Percentiles rank a stretch among this genome's conserved stretches.
Conservation (phyloP, 1,284 basidiomycete species). For the Kwoniella shivajii region DNA sequence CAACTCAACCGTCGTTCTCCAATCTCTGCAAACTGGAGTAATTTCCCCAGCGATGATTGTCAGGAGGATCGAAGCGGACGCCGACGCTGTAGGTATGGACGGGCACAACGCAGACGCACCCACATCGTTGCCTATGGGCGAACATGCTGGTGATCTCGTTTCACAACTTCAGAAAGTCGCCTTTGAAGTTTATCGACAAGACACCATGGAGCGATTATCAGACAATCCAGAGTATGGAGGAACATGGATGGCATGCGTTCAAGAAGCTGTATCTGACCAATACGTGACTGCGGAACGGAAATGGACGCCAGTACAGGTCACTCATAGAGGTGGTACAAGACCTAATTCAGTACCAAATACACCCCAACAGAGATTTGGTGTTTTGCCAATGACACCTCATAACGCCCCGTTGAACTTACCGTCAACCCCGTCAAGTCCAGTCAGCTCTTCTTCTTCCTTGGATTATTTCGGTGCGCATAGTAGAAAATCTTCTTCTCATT, state of each 20-base stretch:
- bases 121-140: conserved; percentile 67
- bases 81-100: conserved; percentile 82
- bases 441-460: conserved; percentile 32
- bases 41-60: conserved; percentile 91
- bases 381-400: conserved; percentile 54
- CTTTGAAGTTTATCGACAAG: conserved; percentile 77
- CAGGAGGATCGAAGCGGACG: conserved; percentile 88
- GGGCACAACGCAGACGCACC: conserved; percentile 30
- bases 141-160: conserved; percentile 88
- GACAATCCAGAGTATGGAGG: conserved; percentile 36
- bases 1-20: conserved; percentile 92
- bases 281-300: conserved; percentile 33
- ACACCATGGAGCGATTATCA: conserved; percentile 18
- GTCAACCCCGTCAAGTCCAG: conserved; percentile 46
- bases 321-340: conserved; percentile 22
- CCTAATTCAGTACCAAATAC: conserved; percentile 44
- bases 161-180: conserved; percentile 92
- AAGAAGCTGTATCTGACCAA: conserved; percentile 40
- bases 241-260: conserved; percentile 47
- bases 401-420: conserved; percentile 33
- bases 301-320: conserved; percentile 32
- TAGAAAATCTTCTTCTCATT: conserved; percentile 43
- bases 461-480: conserved; percentile 49
- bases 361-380: conserved; percentile 39
- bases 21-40: conserved; percentile 89